Base-by-base conservation (phyloP, 176 grass and related monocot species). In the Chloris gayana region DNA sequence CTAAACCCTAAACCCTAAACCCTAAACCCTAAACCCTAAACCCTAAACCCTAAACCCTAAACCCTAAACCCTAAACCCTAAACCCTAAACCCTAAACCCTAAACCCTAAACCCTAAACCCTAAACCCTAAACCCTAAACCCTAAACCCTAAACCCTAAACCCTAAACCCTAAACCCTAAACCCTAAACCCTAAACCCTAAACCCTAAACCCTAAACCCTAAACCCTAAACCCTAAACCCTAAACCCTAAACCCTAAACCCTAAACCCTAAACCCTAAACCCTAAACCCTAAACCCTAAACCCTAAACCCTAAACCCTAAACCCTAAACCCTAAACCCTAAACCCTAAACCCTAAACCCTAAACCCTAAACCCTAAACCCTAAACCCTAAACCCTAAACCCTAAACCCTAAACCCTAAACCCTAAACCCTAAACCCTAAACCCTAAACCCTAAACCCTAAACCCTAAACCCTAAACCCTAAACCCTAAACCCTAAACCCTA, bases 241-340 rank as follows among this genome's bases (percentile, higher is more conserved):
- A 32, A 64, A 64, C 26, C 61, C 61, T 32, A 17, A 64, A 64
- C 60, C 62, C 62, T 64, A 64, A 64, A 64, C 62, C 62, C 29
- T 64, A 64, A 64, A 34, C 62, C 62, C 29, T 64, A 64, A 64
- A 64, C 62, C 62, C 62, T 64, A 64, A 64, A 64, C 29, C 62
- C 62, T 34, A 64, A 64, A 64, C 30, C 62, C 62, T 34, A 34
- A 64, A 64, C 61, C 26, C 61, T 64, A 64, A 64, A 64, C 62
- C 62, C 62, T 64, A 64, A 64, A 34, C 62, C 62, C 62, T 33
- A 64, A 64, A 63, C 62, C 62, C 29, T 64, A 64, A 64, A 64
- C 29, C 62, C 29, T 34, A 33, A 64, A 64, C 29, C 62, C 27
- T 34, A 34, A 64, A 64, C 62, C 62, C 29, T 64, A 64, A 64